Evolutionary conservation across 2,329 filamentous ascomycete species (phyloP), one percentile per base, ranked within the genome.

Genomic region (Sordariomycetes sp.): DNA sequence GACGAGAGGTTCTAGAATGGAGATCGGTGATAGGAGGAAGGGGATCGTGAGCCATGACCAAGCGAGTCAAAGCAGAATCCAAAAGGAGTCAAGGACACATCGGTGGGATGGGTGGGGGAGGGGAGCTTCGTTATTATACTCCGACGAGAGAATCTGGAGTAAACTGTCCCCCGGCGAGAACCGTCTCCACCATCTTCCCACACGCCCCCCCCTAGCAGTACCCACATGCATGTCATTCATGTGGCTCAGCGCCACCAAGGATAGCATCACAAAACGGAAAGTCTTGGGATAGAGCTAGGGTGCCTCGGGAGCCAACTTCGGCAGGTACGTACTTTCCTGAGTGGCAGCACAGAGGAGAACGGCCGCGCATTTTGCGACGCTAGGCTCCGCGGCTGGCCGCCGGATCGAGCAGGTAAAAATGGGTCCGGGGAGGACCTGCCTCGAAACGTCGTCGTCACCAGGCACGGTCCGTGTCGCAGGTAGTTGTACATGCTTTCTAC

Each of bases 61-160:
- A 24, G n/a, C 5, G 20, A 24, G 45, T 50, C 45, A 50, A 50
- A 22, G 45, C 6, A 51, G 32, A 56, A 56, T 13, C 54, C 54
- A 51, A 56, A 56, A 56, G 28, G 36, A 42, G 54, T 34, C 54
- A 56, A 56, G 54, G 50, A 56, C n/a, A n/a, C 34, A 35, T 51
- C 54, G 22, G 54, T 34, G 32, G 54, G 54, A 56, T 50, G 54
- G 54, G 45, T 45, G 54, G 54, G 54, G 54, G 42, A 42, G 42
- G 53, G 54, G 42, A 25, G 25, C 39, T 35, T 56, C n/a, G 54
- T 56, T 56, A 56, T 56, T 56, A 56, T 56, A 56, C 54, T 51
- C 50, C 34, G 42, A 50, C 28, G 25, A 51, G 25, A 51, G 54
- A 51, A 56, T 56, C 54, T 51, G 54, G 54, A 56, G 54, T 34